Conservation (phyloP, 495 filamentous ascomycete genomes). For the Lophiotrema nucula region DNA sequence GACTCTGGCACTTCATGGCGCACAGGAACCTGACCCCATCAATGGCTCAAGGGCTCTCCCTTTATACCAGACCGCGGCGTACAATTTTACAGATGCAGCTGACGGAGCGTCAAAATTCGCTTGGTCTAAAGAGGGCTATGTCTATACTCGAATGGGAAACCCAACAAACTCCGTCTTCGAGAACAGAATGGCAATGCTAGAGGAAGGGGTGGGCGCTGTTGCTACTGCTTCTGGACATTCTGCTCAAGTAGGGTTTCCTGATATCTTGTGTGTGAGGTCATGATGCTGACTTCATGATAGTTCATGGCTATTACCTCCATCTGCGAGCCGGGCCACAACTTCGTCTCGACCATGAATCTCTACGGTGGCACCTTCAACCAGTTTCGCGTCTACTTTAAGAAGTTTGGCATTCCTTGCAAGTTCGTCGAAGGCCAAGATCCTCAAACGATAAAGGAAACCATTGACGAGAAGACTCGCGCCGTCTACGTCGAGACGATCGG, state of each 20-base stretch:
- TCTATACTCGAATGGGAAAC: constrained; percentile 48
- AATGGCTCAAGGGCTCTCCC: constrained; percentile 46
- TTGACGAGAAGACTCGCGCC: constrained; percentile 45
- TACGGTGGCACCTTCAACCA: constrained; percentile 48
- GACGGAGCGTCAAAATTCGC: constrained; percentile 47
- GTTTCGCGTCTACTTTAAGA: constrained; percentile 46
- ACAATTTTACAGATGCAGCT: constrained; percentile 47
- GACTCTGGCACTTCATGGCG: constrained; percentile 45
- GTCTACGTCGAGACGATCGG: constrained; percentile 48
- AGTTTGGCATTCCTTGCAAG: constrained; percentile 46
- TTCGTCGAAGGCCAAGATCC: constrained; percentile 45
- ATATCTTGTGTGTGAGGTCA: neutral
- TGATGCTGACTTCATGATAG: constrained; percentile 17
- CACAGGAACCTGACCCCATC: constrained; percentile 46
- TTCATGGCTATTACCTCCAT: constrained; percentile 47
- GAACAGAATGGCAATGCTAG: constrained; percentile 45
- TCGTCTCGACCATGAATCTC: constrained; percentile 44
- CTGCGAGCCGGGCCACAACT: constrained; percentile 46
- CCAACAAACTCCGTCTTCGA: constrained; percentile 47
- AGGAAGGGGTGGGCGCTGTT: constrained; percentile 46
- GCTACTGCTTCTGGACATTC: constrained; percentile 46
- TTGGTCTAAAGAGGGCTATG: constrained; percentile 46
- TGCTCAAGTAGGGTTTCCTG: constrained; percentile 23
- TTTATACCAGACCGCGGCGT: constrained; percentile 45
- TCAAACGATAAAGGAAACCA: constrained; percentile 38